Evolutionary conservation across 306 rosid species (phyloP).

Genomic region (Urtica urens): DNA sequence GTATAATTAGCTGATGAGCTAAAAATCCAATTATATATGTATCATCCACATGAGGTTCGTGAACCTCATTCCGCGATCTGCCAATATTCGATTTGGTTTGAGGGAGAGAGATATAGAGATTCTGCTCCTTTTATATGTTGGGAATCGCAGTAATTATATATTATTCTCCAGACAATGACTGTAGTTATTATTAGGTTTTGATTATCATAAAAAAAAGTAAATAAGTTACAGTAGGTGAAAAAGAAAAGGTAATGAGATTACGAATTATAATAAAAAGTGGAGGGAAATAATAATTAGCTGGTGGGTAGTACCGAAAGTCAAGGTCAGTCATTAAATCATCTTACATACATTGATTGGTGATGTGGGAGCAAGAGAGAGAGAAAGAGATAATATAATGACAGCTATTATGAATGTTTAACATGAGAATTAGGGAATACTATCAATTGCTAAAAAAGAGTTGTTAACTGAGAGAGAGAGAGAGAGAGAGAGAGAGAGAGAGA

Average conservation of each 20-base stretch:
- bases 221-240: no score
- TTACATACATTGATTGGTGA: background rate
- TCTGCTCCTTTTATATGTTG: background rate
- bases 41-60: slow-evolving; percentile 8
- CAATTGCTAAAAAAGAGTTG: background rate
- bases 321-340: slow-evolving; percentile 3
- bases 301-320: slow-evolving; percentile 16
- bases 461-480: background rate
- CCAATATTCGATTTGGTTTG: slow-evolving; percentile 2
- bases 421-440: slow-evolving; percentile 5
- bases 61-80: slow-evolving; percentile 14
- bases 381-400: background rate
- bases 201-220: background rate
- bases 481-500: background rate
- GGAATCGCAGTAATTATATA: slow-evolving; percentile 7
- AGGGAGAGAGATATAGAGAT: slow-evolving; percentile 2
- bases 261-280: background rate
- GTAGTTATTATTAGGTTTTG: background rate
- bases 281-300: slow-evolving; percentile 3
- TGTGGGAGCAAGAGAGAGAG: background rate
- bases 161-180: background rate
- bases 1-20: background rate
- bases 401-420: background rate
- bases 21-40: background rate
- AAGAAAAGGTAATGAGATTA: background rate